Evolutionary conservation across 2,329 filamentous ascomycete species (phyloP).

Genomic region (Cladorrhinum sp.): DNA sequence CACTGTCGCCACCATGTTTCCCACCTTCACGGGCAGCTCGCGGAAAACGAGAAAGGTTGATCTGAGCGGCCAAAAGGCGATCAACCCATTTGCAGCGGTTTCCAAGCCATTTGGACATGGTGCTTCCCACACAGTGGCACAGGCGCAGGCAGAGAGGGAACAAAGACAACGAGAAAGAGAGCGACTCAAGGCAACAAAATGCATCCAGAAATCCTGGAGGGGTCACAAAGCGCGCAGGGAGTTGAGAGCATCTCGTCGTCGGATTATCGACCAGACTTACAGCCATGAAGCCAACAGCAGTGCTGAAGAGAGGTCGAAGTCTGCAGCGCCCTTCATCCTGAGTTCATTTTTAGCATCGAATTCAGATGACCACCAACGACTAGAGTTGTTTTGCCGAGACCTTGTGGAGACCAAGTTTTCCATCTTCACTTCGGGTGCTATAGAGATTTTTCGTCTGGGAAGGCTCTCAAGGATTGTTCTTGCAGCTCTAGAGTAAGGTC

Average conservation of each 20-base stretch:
- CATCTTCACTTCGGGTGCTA: conserved; percentile 34
- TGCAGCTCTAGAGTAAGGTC: conserved; percentile 32
- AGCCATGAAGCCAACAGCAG: conserved; percentile 32
- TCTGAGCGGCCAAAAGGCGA: conserved; percentile 72
- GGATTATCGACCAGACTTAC: conserved; percentile 62
- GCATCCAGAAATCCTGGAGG: conserved; percentile 79
- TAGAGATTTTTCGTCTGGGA: conserved; percentile 33
- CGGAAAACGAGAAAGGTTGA: conserved; percentile 89
- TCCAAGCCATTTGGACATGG: conserved; percentile 50
- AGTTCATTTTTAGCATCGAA: conserved; percentile 46
- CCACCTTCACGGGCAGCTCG: conserved; percentile 84
- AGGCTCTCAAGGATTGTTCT: conserved; percentile 39
- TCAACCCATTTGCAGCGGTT: conserved; percentile 65
- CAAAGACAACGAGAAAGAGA: conserved; percentile 79
- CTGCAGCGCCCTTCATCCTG: conserved; percentile 44
- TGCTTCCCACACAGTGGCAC: conserved; percentile 73
- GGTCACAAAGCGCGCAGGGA: conserved; percentile 63
- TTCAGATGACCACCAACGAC: conserved; percentile 47
- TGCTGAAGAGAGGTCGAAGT: conserved; percentile 39
- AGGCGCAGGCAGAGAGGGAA: conserved; percentile 82
- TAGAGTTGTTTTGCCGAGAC: conserved; percentile 46
- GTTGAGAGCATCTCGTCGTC: conserved; percentile 56
- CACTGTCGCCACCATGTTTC: conserved; percentile 64
- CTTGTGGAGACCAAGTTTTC: conserved; percentile 37
- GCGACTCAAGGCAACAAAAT: conserved; percentile 67